These are phyloP conservation scores for Candida coleopterorum DNA, from an alignment of 805 yeast species.

Conservation along the genomic window DNA sequence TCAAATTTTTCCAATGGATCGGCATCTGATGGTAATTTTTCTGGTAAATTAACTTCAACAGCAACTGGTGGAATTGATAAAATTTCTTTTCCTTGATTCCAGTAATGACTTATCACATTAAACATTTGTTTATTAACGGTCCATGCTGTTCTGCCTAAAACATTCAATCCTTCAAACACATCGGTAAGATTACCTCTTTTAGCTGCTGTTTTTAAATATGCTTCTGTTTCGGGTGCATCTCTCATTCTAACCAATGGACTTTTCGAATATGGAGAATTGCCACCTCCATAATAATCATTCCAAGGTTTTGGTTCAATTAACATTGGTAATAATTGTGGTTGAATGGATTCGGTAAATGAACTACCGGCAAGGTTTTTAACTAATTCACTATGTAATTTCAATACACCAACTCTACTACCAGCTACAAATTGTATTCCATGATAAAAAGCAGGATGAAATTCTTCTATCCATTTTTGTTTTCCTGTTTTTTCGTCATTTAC, in stretches of 20 bases:
- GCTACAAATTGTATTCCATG: constrained; percentile 80
- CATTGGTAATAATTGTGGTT: constrained; percentile 92
- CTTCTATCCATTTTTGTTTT: constrained; percentile 51
- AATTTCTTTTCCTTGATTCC: constrained; percentile 81
- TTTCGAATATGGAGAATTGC: constrained; percentile 74
- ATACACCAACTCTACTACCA: constrained; percentile 78
- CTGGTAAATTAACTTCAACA: constrained; percentile 40
- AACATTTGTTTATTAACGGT: constrained; percentile 75
- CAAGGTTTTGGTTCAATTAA: constrained; percentile 85
- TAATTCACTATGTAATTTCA: constrained; percentile 68
- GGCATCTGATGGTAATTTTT: constrained; percentile 54
- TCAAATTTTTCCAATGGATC: constrained; percentile 69
- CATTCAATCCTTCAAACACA: constrained; percentile 79
- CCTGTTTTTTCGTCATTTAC: constrained; percentile 33
- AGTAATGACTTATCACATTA: constrained; percentile 63
- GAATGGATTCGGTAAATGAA: constrained; percentile 57
- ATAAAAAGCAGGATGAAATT: constrained; percentile 83
- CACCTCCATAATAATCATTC: constrained; percentile 80
- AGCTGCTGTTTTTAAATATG: constrained; percentile 83
- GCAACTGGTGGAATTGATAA: constrained; percentile 62
- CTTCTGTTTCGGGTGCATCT: constrained; percentile 84
- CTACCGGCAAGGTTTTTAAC: constrained; percentile 65
- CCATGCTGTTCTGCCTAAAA: constrained; percentile 87
- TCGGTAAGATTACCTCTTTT: constrained; percentile 57
- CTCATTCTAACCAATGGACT: constrained; percentile 67